Evolutionary conservation across 768 basidiomycete species (phyloP), one percentile per base, ranked within the genome.

Genomic region (Daedalea quercina): DNA sequence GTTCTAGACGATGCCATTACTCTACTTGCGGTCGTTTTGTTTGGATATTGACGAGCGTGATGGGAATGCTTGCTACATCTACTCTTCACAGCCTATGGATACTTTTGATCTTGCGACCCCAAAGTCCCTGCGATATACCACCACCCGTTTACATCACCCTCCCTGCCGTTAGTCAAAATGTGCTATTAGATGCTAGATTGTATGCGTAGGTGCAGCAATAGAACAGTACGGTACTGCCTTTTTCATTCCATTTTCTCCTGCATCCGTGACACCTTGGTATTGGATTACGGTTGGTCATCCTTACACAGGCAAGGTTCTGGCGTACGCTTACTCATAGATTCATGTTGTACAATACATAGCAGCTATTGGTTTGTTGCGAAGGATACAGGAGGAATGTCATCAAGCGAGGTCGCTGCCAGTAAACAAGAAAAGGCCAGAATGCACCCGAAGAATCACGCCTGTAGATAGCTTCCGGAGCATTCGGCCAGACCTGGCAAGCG

Each of bases 301-400:
- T 15, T 15, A 15, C 19, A 15, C 37, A 40, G 37, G 37, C 17
- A 40, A 40, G 15, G 37, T 40, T 15, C 17, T 15, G 15, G 15
- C 13, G 17, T 40, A 37, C 26, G 26, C 9, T 25, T 51, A 26
- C 33, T 42, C 41, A 51, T 41, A 51, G 37, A 43, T 51, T 41
- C 22, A 43, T 26, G 25, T 41, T 23, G 50, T 51, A 51, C 40
- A 51, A 51, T 51, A 51, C 50, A 51, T 20, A 51, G 9, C 50
- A 42, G 50, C 41, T 51, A 40, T 33, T 11, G 37, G 12, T 42
- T 26, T 6, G 22, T 41, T 11, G 13, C 7, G 23, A 50, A 35
- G 50, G 41, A 51, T 51, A 51, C 50, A 51, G 22, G 23, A 26
- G 31, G 37, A 25, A 51, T 9, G 22, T 20, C 41, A 25, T 44